These are phyloP conservation scores for Syzygium malaccense DNA, from an alignment of 441 rosid genomes.

Conservation along the genomic window DNA sequence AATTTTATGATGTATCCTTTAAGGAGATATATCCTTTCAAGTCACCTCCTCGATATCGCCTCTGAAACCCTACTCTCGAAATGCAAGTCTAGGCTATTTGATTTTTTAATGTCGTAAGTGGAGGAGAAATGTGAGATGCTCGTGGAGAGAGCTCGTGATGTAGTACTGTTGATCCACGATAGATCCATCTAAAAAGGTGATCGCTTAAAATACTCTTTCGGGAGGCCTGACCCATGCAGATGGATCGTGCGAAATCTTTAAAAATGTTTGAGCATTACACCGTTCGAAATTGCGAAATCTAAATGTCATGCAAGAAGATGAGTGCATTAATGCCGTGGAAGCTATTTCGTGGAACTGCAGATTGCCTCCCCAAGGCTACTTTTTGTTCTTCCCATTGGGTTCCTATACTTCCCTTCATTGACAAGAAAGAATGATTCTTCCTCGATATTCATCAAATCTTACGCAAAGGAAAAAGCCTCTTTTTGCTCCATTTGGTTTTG, in stretches of 20 bases:
- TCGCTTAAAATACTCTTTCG: not conserved
- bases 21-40: not conserved
- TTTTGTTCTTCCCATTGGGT: not conserved
- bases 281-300: not conserved
- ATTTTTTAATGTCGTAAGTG: not conserved
- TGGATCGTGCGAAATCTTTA: not conserved
- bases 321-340: not conserved
- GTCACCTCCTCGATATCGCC: not conserved
- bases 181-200: not conserved
- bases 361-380: not conserved
- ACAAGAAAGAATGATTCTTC: not conserved
- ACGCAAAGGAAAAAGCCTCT: not conserved
- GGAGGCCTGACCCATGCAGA: fast-evolving
- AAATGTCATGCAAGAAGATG: not conserved
- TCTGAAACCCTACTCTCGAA: not conserved
- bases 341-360: not conserved
- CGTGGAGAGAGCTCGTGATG: not conserved
- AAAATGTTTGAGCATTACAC: not conserved
- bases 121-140: not conserved
- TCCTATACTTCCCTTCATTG: not conserved
- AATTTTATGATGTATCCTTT: not conserved
- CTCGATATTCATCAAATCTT: not conserved
- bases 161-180: not conserved
- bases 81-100: not conserved
- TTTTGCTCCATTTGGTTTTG: not conserved